phyloP scores from a whole-genome alignment of 140 eudicot genomes.

The Stevia rebaudiana region DNA sequence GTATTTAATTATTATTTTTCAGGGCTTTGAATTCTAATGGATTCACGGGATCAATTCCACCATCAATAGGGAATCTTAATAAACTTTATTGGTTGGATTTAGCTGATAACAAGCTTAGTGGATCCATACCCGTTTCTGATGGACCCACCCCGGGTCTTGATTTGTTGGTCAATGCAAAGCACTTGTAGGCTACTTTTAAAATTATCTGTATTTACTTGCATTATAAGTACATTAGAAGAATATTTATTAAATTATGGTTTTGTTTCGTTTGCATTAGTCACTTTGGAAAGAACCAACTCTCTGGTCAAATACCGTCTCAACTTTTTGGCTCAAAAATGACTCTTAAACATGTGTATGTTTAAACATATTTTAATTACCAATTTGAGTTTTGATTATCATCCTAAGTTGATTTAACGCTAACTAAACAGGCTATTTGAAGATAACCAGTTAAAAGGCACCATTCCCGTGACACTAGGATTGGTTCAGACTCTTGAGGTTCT shows the following conservation, averaged over 20 bases:
- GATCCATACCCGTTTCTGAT: slow-evolving; percentile 64
- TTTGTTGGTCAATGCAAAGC: slow-evolving; percentile 45
- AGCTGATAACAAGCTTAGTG: slow-evolving; percentile 59
- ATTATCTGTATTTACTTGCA: background rate
- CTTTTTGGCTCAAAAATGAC: slow-evolving; percentile 56
- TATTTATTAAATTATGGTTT: background rate
- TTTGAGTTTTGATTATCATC: background rate
- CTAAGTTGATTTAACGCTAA: background rate
- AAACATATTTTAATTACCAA: background rate
- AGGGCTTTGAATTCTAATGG: slow-evolving; percentile 77
- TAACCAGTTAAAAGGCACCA: slow-evolving; percentile 56
- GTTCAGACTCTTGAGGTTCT: slow-evolving; percentile 57
- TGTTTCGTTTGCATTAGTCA: slow-evolving; percentile 42
- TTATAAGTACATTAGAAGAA: background rate
- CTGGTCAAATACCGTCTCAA: slow-evolving; percentile 58
- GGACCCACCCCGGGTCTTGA: slow-evolving; percentile 62
- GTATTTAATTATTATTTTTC: slow-evolving; percentile 11
- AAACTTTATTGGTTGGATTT: slow-evolving; percentile 69
- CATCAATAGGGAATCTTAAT: slow-evolving; percentile 60
- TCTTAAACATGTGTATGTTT: slow-evolving; percentile 66
- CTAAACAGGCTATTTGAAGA: slow-evolving; percentile 75
- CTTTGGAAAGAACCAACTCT: slow-evolving; percentile 64
- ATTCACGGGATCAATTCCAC: slow-evolving; percentile 70
- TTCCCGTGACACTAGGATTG: slow-evolving; percentile 63
- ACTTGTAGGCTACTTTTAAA: slow-evolving; percentile 51